These are phyloP conservation scores for Hydrangea macrophylla DNA, from an alignment of 148 eudicot species.

Conservation along the genomic window DNA sequence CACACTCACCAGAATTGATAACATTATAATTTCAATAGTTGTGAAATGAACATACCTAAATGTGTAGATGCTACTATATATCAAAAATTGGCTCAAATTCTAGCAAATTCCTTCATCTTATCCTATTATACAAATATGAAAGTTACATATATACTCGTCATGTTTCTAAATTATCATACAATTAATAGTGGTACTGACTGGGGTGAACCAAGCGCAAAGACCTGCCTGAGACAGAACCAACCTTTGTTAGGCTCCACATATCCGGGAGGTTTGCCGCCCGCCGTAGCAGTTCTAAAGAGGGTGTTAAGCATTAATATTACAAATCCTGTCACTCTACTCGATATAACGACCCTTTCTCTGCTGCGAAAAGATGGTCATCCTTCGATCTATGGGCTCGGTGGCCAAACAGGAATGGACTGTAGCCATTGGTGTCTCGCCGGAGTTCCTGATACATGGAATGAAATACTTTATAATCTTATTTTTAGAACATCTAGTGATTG, in stretches of 20 bases:
- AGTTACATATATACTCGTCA: neutral
- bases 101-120: no score
- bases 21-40: no score
- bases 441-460: slow-evolving; percentile 95
- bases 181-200: slow-evolving; percentile 64
- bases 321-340: slow-evolving; percentile 66
- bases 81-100: no score
- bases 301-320: slow-evolving; percentile 52
- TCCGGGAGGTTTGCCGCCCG: slow-evolving; percentile 54
- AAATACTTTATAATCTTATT: slow-evolving; percentile 61
- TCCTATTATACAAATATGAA: no score
- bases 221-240: slow-evolving; percentile 49
- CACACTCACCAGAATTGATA: neutral
- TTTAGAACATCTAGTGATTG: neutral
- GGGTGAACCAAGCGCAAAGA: slow-evolving; percentile 56
- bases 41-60: no score
- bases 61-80: neutral
- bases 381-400: slow-evolving; percentile 45
- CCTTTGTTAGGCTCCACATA: slow-evolving; percentile 58
- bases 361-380: slow-evolving; percentile 88
- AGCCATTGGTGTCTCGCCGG: slow-evolving; percentile 97
- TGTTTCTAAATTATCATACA: neutral
- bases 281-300: slow-evolving; percentile 54
- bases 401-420: slow-evolving; percentile 58
- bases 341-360: slow-evolving; percentile 60